Evolutionary conservation across 2,329 filamentous ascomycete genomes (phyloP), one percentile per base, ranked within the genome.

Genomic region (Furcasterigmium furcatum): DNA sequence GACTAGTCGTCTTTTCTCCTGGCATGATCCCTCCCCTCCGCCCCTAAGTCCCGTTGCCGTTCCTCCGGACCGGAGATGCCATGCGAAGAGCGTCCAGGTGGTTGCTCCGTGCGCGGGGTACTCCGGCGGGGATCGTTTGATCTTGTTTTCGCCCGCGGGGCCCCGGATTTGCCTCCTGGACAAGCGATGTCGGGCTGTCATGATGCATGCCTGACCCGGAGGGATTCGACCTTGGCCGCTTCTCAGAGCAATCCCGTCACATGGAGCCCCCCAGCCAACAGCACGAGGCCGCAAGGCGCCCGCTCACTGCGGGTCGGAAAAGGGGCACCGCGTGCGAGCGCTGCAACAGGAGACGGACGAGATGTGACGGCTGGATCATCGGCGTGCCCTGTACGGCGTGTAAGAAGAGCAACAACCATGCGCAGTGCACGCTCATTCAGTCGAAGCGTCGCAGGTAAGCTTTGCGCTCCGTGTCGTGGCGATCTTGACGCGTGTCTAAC

Each of bases 311-410:
- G 24, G 34, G 8, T 12, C 38, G 38, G 12, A 40, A 16, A 13
- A 20, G 38, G 4, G 38, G 38, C n/a, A 34, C 29, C n/a, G 41
- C 41, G 13, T 43, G 41, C 41, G 30, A 43, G 20, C 41, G 41
- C 29, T 43, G 41, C 41, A 34, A 43, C 30, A 24, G 32, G 20
- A 19, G 32, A 20, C 18, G 41, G 19, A 43, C 32, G 10, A 43
- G 22, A 24, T 43, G 41, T 27, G 41, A 43, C 12, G 30, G 29
- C 21, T 43, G 19, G 18, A 35, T 35, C 20, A 21, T 35, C 13
- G 41, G 41, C 29, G 16, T 24, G n/a, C 41, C 41, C 10, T 43
- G 41, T 16, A 30, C 41, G 9, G 24, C 21, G 9, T 43, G 41
- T 13, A 20, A 24, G 13, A 34, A 36, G 13, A 35, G 29, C 20